Evolutionary conservation across 2,329 filamentous ascomycete species (phyloP), one percentile per base, ranked within the genome.

Genomic region (Aspergillus sp.): DNA sequence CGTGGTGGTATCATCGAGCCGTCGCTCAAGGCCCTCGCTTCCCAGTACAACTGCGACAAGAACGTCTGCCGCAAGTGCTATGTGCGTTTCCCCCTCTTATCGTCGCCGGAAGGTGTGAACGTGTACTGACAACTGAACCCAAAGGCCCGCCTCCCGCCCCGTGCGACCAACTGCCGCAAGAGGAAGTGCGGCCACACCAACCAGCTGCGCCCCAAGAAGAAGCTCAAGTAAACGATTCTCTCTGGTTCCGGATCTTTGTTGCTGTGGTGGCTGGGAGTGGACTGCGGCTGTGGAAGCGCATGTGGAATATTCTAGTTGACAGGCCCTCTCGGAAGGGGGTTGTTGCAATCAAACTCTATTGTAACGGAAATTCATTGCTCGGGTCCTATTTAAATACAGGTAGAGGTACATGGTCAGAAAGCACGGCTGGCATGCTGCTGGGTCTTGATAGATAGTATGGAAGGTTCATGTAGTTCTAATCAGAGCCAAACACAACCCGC

Each of bases 41-140:
- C 82, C 75, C 95, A 95, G 79, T 96, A 93, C 80, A 96, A 98
- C 82, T 96, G 89, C 83, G 91, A 96, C 55, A 95, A 95, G 82
- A 89, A 89, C 82, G 94, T 96, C 72, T 96, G 91, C 86, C 89
- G 91, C 78, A 96, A 98, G 84, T 98, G 91, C 83, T 96, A 96
- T 72, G 86, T 91, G 80, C 57, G 82, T 80, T 32, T 30, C 13
- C 24, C 27, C 19, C 35, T 10, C 19, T 10, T 10, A 22, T 22
- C 13, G 22, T 7, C 5, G 17, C 13, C 28, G n/a, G 4, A 20
- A 24, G 26, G 12, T 19, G 19, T 15, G 3, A 15, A 27, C 17
- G 22, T 34, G 33, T 37, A 16, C 27, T 26, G 17, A 28, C 5
- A 10, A 25, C 12, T 26, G 11, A 15, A 4, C 22, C 15, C 8